Evolutionary conservation across 1,139 yeast species (phyloP).

Genomic region (Pichia sp.): DNA sequence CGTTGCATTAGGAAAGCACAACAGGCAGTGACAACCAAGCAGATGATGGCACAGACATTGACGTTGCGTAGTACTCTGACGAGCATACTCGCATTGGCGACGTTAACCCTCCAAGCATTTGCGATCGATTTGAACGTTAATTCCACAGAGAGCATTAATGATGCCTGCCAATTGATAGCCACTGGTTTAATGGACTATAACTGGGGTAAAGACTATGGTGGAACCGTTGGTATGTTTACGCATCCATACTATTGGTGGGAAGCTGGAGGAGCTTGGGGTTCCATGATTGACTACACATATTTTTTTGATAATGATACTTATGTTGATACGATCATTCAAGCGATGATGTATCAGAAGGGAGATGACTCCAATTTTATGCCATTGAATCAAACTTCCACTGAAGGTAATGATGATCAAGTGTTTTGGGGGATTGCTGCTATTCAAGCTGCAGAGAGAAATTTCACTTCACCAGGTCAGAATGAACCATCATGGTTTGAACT

Average conservation of each 20-base stretch:
- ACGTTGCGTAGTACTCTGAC: no score
- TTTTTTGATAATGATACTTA: constrained; percentile 68
- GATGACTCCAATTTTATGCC: constrained; percentile 74
- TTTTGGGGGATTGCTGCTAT: constrained; percentile 94
- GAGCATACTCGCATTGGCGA: no score
- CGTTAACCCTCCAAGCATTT: no score
- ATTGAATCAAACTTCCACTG: constrained; percentile 85
- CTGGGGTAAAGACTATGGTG: constrained; percentile 62
- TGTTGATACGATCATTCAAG: constrained; percentile 49
- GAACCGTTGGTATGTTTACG: constrained; percentile 77
- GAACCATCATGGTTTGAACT: constrained; percentile 62
- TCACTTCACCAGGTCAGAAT: constrained; percentile 57
- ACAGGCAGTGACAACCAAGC: no score
- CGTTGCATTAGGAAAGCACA: no score
- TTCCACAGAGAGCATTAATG: constrained; percentile 32
- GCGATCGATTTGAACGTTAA: constrained; percentile 29
- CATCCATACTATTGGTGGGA: constrained; percentile 98
- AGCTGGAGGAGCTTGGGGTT: constrained; percentile 96
- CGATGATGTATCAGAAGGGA: constrained; percentile 73
- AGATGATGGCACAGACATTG: no score
- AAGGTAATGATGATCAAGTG: constrained; percentile 97
- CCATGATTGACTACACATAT: constrained; percentile 70
- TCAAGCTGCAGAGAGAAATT: constrained; percentile 86
- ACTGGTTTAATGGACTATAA: constrained; percentile 81
- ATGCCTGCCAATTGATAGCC: constrained; percentile 54